Base-by-base conservation (phyloP, 805 yeast genomes). In the Candida sithepensis region DNA sequence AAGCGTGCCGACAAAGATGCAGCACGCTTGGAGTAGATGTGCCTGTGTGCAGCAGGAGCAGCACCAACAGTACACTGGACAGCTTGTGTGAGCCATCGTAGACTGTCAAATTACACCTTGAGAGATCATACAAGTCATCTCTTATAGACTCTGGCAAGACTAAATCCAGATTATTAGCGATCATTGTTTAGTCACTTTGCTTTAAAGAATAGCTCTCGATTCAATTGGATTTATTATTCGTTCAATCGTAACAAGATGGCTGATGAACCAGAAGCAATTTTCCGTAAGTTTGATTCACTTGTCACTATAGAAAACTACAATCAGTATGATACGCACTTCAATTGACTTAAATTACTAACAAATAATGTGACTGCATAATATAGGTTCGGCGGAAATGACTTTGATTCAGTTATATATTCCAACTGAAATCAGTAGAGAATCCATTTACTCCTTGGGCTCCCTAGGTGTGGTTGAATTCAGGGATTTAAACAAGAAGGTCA, bases 331-430 rank as follows among this genome's bases (percentile, higher is more conserved):
- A 32, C 14, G 18, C 14, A 32, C 18, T 16, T 10, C 28, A 24
- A 32, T 32, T 34, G 24, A 26, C 10, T 18, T 10, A 6, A 2
- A 20, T 18, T 47, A 38, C 50, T 47, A 43, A 45, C 48, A 39
- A 19, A 16, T 28, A 23, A 9, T 14, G 3, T 43, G 19, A 33
- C 10, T 39, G 20, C 23, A 18, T 26, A 21, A 2, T 41, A 22
- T 39, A 56, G 58, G 97, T 77, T 92, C 99, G 51, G 99, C 98
- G 86, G 96, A 87, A 62, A 95, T 94, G 98, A 81, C 96, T 43
- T 78, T 91, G 63, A 83, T 92, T 47, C 97, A 94, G 71, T 73
- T 94, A 60, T 92, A 88, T 67, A 83, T 94, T 50, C 95, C 98
- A 16, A 82, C 88, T 30, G 99, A 94, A 69, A 83, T 88, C 43